Evolutionary conservation across 1,139 yeast genomes (phyloP), one percentile per base, ranked within the genome.

Genomic region (Geotrichum aggregatum): DNA sequence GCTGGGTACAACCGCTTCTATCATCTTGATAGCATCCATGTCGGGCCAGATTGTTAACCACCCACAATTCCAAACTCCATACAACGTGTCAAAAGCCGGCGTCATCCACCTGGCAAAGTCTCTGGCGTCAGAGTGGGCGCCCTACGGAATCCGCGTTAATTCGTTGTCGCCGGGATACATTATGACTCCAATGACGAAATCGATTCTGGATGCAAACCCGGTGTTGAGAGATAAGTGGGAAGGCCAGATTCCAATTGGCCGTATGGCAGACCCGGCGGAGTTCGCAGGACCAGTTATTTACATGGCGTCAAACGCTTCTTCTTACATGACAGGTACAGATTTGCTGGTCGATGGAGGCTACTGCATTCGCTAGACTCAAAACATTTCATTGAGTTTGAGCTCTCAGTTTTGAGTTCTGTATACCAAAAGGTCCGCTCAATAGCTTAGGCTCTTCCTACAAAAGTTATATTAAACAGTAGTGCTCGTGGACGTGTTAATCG

Each of bases 21-120:
- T 84, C 58, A 81, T 86, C 58, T 74, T 87, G 66, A 80, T 89
- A 52, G 94, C 91, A 4, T 84, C 94, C 52, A 87, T 87, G 92
- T 84, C 92, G 22, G 95, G 92, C 38, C 79, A 79, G 59, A 84
- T 87, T 63, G 91, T 85, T 58, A 87, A 87, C 69, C 80, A 81
- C 58, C 95, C 95, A 13, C 94, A 87, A 68, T 80, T 84, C 52
- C 95, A 87, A 70, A 83, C 87, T 47, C 89, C 91, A 19, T 87
- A 87, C 74, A 87, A 87, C 71, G 83, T 87, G 70, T 82, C 92
- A 60, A 87, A 87, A 72, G 94, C 95, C 21, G 95, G 92, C 52
- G 87, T 84, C 48, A 79, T 84, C 57, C 95, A 86, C 68, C 74
- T 85, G 69, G 82, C 84, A 56, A 83, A 78, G 69, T 80, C 91